These are phyloP conservation scores for Trypanosoma vivax DNA, from an alignment of 208 protist species.

Conservation along the genomic window DNA sequence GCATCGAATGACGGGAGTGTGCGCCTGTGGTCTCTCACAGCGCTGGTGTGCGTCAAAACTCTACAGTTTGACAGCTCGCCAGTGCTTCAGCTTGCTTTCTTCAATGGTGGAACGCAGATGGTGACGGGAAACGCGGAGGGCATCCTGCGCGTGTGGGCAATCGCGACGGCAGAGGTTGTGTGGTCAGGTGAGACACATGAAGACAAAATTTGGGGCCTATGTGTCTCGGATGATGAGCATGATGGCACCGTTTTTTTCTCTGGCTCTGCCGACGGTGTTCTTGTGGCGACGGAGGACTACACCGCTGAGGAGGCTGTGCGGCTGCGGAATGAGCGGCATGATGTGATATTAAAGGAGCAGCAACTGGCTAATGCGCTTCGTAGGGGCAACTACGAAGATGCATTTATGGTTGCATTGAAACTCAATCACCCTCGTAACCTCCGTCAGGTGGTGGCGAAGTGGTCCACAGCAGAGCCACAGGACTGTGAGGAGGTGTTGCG, in stretches of 20 bases:
- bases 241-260: constrained; percentile 56
- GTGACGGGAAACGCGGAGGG: constrained; percentile 82
- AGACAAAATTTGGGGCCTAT: constrained; percentile 81
- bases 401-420: constrained; percentile 75
- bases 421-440: constrained; percentile 87
- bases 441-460: constrained; percentile 68
- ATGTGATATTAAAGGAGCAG: constrained; percentile 77
- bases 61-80: constrained; percentile 73
- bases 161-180: constrained; percentile 67
- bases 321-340: constrained; percentile 50
- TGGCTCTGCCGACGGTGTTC: constrained; percentile 81
- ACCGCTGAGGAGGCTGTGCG: constrained; percentile 80
- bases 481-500: constrained; percentile 62
- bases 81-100: constrained; percentile 81
- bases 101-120: constrained; percentile 83
- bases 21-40: constrained; percentile 82
- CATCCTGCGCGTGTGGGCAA: constrained; percentile 88
- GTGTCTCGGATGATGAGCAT: constrained; percentile 36
- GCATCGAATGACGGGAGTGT: constrained; percentile 83
- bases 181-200: constrained; percentile 75
- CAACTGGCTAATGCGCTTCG: constrained; percentile 78
- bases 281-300: constrained; percentile 85
- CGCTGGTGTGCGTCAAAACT: constrained; percentile 75
- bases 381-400: constrained; percentile 61
- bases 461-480: constrained; percentile 47